Base-by-base conservation (phyloP, 2,329 filamentous ascomycete species). In the Sarocladium brachiariae region DNA sequence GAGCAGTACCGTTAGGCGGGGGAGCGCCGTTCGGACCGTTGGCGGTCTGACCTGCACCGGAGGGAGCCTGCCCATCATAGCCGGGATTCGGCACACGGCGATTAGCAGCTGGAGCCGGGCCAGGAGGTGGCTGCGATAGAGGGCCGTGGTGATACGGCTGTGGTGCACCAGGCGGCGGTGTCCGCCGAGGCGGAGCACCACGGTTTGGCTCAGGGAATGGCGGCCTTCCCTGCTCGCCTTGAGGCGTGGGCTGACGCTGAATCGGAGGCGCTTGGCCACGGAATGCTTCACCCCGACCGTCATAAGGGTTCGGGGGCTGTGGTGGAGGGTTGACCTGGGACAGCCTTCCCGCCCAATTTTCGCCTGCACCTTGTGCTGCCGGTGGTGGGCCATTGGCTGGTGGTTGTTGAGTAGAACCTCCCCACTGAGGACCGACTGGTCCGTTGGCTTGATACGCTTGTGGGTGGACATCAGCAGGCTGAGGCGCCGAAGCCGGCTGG, bases 401-500 rank as follows among this genome's bases (percentile, higher is more conserved):
- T 50, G 69, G 68, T 53, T 77, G 75, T 47, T 82, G 80, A 38
- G 83, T 80, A 46, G 89, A 87, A 52, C 84, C 86, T 55, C 87
- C 88, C 92, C 92, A 97, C 65, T 95, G 87, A 56, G 90, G 91
- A 10, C 87, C 89, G 57, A 87, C 87, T 50, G 93, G 85, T 37
- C 87, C 87, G 45, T 84, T 81, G 50, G 84, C 81, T 67, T 96
- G 90, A 62, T 97, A 97, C 6, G 91, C 88, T 63, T 96, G 89
- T 47, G 92, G 92, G 65, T 97, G 91, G 19, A 97, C 90, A 67
- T 99, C 93, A 62, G 95, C 92, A 7, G 93, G 92, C 60, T 93
- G 81, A n/a, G 92, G 91, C 49, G 86, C 88, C 57, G 77, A 84
- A 58, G 78, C 84, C 61, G 86, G 87, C 54, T 86, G 77, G 59